Evolutionary conservation across 768 basidiomycete genomes (phyloP).

Genomic region (Lentinula detonsa): DNA sequence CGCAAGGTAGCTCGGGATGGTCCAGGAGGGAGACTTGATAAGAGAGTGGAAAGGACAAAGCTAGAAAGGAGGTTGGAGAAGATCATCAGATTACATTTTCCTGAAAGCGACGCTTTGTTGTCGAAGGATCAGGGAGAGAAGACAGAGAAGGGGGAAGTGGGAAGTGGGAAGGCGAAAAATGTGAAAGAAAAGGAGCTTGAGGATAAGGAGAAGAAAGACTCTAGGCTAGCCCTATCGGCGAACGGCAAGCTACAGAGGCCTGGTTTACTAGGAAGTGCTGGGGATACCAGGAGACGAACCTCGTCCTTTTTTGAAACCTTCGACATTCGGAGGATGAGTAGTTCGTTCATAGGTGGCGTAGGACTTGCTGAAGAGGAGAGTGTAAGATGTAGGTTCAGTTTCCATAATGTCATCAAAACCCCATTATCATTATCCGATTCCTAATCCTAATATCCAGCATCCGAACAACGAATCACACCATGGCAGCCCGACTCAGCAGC

Average conservation of each 20-base stretch:
- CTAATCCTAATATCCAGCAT: conserved; percentile 16
- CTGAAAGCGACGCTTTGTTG: conserved; percentile 17
- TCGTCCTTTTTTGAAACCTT: conserved; percentile 70
- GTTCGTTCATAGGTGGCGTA: conserved; percentile 34
- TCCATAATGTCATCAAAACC: background rate
- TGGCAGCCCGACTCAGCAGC: conserved; percentile 86
- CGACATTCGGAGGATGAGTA: conserved; percentile 47
- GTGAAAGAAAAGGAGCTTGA: background rate
- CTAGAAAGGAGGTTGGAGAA: conserved; percentile 86
- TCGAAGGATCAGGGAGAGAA: background rate
- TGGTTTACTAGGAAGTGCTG: conserved; percentile 6
- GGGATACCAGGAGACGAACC: conserved; percentile 32
- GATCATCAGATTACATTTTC: conserved; percentile 70
- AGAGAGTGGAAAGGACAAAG: conserved; percentile 75
- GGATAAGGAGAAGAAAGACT: background rate
- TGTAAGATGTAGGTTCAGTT: conserved; percentile 49
- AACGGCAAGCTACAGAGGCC: conserved; percentile 13
- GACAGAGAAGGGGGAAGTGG: background rate
- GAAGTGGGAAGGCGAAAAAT: too few relatives aligned
- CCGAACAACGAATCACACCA: conserved; percentile 89
- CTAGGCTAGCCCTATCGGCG: background rate
- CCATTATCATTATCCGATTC: background rate
- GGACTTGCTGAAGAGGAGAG: conserved; percentile 67
- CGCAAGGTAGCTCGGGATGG: conserved; percentile 34
- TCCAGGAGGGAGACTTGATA: conserved; percentile 24